These are phyloP conservation scores for Capsicum chinense DNA, from an alignment of 257 asterid species.

Conservation along the genomic window DNA sequence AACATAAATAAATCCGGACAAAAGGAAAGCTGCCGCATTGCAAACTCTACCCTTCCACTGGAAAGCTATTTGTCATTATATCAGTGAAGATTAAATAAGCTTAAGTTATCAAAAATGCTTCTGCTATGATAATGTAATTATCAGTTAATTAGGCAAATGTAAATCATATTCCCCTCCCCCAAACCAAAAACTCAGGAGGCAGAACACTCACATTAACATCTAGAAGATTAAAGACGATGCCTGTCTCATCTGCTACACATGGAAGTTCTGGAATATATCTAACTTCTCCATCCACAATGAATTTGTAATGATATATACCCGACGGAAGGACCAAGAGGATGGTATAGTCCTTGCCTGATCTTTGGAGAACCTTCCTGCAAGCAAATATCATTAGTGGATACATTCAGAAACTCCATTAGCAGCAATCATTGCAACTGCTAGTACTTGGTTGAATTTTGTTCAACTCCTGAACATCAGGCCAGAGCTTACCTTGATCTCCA, in stretches of 20 bases:
- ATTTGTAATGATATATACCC: conserved; percentile 75
- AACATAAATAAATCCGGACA: neutral
- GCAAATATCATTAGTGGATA: conserved; percentile 24
- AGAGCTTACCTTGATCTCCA: conserved; percentile 76
- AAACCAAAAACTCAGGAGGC: conserved; percentile 11
- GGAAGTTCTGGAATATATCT: conserved; percentile 82
- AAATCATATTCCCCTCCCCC: neutral
- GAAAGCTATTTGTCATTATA: neutral
- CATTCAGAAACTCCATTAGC: neutral
- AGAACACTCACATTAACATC: conserved; percentile 74
- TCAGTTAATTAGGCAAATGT: neutral
- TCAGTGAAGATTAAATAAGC: neutral
- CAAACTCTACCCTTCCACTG: neutral
- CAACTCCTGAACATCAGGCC: neutral
- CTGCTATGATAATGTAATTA: neutral
- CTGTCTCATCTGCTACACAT: conserved; percentile 65
- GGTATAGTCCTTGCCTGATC: conserved; percentile 87
- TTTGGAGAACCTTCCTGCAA: conserved; percentile 77
- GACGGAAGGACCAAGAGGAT: conserved; percentile 81
- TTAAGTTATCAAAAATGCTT: neutral
- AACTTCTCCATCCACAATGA: conserved; percentile 79
- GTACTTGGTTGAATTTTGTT: neutral
- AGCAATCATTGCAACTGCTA: neutral
- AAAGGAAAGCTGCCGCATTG: neutral
- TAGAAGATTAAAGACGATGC: conserved; percentile 68